Evolutionary conservation across 768 basidiomycete genomes (phyloP), one percentile per base, ranked within the genome.

Genomic region (Pulveroboletus sp.): DNA sequence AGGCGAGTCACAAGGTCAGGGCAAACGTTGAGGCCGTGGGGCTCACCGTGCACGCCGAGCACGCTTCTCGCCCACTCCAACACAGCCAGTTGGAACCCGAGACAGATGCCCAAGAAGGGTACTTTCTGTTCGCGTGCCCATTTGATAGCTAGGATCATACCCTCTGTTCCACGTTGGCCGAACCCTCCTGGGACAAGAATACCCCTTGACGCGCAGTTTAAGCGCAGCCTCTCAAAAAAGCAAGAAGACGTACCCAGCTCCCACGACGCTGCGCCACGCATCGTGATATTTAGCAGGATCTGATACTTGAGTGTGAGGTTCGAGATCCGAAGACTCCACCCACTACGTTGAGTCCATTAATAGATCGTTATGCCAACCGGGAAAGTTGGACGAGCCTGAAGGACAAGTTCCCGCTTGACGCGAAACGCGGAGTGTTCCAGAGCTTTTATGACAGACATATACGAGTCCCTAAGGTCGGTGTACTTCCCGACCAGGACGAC

Each of bases 161-260:
- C 95, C 70, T 96, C 94, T 1, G 88, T 93, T 20, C 95, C 95
- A 31, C 95, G 89, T 10, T 76, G 71, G 17, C 95, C 95, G 64
- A 99, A 99, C 11, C 95, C 95, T 43, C 95, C 96, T 1, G 95
- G 95, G 13, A 99, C 92, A 46, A 98, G 89, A 62, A 99, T 93
- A 53, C 95, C 96, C 48, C 92, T 93, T 59, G 27, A 40, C 43
- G 26, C 47, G 14, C 5, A 43, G 32, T 29, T 13, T 65, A 37
- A 65, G 54, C 24, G 20, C 17, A 38, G 38, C 27, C 45, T 44
- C 32, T 31, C 22, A n/a, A 1, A 50, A 27, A 19, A 10, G 41
- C 11, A 51, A 12, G 24, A 30, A 6, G 3, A 72, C 83, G 40
- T 61, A 93, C 93, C 81, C 79, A 20, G 96, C 91, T 42, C 88